These are phyloP conservation scores for Aureobasidium sp. DNA, from an alignment of 2,329 filamentous ascomycete species.

Conservation along the genomic window DNA sequence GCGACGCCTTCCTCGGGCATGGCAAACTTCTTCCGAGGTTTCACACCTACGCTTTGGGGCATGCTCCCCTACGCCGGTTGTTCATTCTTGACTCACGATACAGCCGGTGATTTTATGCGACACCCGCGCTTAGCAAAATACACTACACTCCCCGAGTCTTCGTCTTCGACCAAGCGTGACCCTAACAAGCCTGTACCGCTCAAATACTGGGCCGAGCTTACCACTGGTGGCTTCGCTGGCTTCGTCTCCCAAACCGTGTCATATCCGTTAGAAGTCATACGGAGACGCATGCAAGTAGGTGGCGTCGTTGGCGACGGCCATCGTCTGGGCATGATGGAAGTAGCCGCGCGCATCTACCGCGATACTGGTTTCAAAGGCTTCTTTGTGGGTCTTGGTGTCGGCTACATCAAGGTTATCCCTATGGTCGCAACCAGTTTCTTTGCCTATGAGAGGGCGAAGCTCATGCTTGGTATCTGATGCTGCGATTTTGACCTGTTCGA, in stretches of 20 bases:
- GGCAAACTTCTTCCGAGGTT: slow-evolving; percentile 91
- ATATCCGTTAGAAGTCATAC: slow-evolving; percentile 88
- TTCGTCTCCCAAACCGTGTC: slow-evolving; percentile 85
- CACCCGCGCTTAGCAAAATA: slow-evolving; percentile 59
- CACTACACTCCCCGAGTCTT: slow-evolving; percentile 59
- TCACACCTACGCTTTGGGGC: slow-evolving; percentile 79
- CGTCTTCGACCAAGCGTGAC: slow-evolving; percentile 30
- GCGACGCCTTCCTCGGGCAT: slow-evolving; percentile 61
- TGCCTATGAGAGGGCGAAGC: slow-evolving; percentile 59
- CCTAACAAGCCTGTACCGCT: slow-evolving; percentile 60
- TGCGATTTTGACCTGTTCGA: neutral
- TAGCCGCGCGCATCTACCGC: slow-evolving; percentile 63
- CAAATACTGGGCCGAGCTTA: slow-evolving; percentile 78
- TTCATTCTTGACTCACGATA: slow-evolving; percentile 93
- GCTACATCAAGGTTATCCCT: slow-evolving; percentile 88
- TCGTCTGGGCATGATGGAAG: slow-evolving; percentile 70
- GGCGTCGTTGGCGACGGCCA: slow-evolving; percentile 89
- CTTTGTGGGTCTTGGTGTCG: slow-evolving; percentile 88
- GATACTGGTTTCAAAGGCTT: slow-evolving; percentile 77
- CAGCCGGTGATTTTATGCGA: slow-evolving; percentile 75
- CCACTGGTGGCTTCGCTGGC: slow-evolving; percentile 77
- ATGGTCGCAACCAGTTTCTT: slow-evolving; percentile 71
- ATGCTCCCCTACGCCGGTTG: slow-evolving; percentile 97
- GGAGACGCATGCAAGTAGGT: slow-evolving; percentile 91
- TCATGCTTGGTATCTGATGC: slow-evolving; percentile 43